Conservation (phyloP, 257 asterid species). For the Lithospermum erythrorhizon region DNA sequence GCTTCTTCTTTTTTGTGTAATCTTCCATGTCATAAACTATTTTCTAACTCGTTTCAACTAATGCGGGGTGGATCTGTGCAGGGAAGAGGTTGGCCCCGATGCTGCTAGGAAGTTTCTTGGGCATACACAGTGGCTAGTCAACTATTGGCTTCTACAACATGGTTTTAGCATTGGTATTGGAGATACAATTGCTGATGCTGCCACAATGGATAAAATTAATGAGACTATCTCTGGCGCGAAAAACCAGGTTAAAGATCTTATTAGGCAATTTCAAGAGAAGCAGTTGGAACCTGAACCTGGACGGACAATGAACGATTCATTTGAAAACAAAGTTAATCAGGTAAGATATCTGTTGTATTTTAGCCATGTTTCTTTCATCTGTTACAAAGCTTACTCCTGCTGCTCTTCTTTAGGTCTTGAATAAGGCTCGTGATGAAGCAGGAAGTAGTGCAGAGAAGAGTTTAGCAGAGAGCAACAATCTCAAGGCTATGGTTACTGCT, state of each 20-base stretch:
- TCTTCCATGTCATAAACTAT: background rate
- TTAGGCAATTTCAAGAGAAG: conserved; percentile 60
- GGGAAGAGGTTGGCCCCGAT: conserved; percentile 99
- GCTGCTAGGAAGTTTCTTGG: conserved; percentile 99
- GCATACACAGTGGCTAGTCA: conserved; percentile 98
- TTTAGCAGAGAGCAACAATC: conserved; percentile 91
- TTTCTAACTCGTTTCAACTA: background rate
- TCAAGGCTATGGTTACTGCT: conserved; percentile 99
- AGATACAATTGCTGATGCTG: conserved; percentile 95
- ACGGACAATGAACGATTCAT: conserved; percentile 92
- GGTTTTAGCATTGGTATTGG: conserved; percentile 98
- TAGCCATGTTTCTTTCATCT: background rate
- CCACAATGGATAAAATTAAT: conserved; percentile 76
- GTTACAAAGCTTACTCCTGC: conserved; percentile 10
- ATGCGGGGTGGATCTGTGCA: conserved; percentile 20
- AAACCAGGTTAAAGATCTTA: conserved; percentile 79
- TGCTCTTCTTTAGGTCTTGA: conserved; percentile 70
- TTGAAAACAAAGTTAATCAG: conserved; percentile 97
- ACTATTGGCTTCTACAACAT: conserved; percentile 95
- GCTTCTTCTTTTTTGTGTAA: conserved; percentile 1
- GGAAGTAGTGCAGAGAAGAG: conserved; percentile 99
- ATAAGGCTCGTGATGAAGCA: conserved; percentile 99
- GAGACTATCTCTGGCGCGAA: conserved; percentile 82
- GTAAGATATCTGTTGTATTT: conserved; percentile 16
- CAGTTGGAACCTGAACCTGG: conserved; percentile 97